These are phyloP conservation scores for Herpetomonas muscarum DNA, from an alignment of 208 protist species.

Conservation along the genomic window DNA sequence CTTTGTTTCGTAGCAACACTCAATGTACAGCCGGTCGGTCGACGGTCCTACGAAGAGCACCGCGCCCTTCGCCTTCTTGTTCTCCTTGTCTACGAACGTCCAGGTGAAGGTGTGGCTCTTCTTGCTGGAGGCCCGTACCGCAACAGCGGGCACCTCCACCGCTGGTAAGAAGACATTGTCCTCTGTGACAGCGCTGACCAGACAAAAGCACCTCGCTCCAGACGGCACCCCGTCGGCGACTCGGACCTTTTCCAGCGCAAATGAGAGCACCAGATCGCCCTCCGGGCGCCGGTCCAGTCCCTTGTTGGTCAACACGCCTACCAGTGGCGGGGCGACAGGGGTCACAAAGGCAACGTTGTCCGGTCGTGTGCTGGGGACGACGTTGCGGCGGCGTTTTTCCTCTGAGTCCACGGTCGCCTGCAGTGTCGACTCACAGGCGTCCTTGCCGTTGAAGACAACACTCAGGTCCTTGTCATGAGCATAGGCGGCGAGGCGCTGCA, in stretches of 20 bases:
- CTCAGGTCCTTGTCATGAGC: conserved; percentile 17
- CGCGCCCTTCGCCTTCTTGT: conserved; percentile 13
- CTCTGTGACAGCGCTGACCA: conserved; percentile 52
- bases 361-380: conserved; percentile 29
- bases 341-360: conserved; percentile 17
- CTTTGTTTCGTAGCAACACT: conserved; percentile 70
- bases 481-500: conserved; percentile 25
- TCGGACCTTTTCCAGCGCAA: conserved; percentile 52
- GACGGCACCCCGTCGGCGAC: conserved; percentile 25
- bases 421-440: conserved; percentile 42
- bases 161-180: conserved; percentile 57
- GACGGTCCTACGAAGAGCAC: conserved; percentile 33
- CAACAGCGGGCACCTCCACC: conserved; percentile 37
- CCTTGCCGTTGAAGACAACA: conserved; percentile 20
- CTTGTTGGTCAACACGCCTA: no score
- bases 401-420: conserved; percentile 42
- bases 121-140: conserved; percentile 26
- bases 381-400: conserved; percentile 57
- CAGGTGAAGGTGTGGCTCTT: conserved; percentile 48
- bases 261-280: conserved; percentile 11
- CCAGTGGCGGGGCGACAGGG: not conserved
- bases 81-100: conserved; percentile 40
- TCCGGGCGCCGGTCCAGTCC: not conserved
- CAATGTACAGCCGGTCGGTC: conserved; percentile 59
- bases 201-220: conserved; percentile 56